These are phyloP conservation scores for Arthrobotrys pseudoclavata DNA, from an alignment of 2,329 filamentous ascomycete species.

Conservation along the genomic window DNA sequence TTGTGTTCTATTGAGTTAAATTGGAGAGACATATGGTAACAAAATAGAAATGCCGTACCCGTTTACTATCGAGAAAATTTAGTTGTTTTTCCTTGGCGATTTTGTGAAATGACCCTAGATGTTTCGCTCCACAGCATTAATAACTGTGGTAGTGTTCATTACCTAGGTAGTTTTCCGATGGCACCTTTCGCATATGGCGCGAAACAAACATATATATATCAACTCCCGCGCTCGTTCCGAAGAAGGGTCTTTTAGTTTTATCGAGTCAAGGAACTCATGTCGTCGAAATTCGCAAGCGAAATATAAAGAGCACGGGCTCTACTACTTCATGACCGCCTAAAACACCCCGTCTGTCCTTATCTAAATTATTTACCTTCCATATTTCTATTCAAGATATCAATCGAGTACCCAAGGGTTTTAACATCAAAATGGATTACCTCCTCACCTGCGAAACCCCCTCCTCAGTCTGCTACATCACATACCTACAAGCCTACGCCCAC, in stretches of 20 bases:
- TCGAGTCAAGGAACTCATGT: not conserved
- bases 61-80: constrained; percentile 18
- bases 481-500: constrained; percentile 54
- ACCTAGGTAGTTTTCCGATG: not conserved
- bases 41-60: constrained; percentile 17
- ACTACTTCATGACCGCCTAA: constrained; percentile 1
- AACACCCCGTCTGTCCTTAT: constrained; percentile 10
- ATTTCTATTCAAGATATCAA: not conserved
- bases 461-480: constrained; percentile 50
- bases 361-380: not conserved
- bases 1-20: constrained; percentile 35
- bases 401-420: not conserved
- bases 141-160: not conserved
- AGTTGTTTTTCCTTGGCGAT: not conserved
- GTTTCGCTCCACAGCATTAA: constrained; percentile 5
- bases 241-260: not conserved
- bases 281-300: constrained; percentile 1
- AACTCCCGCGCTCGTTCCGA: not conserved
- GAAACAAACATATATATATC: constrained; percentile 31
- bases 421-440: constrained; percentile 46
- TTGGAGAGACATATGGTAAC: constrained; percentile 20
- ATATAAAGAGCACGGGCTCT: constrained; percentile 7
- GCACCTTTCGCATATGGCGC: not conserved
- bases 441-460: constrained; percentile 49
- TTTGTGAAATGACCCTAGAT: not conserved